These are phyloP conservation scores for Nymphaea colorata DNA, from an alignment of 164 flowering plant genomes.

Conservation along the genomic window DNA sequence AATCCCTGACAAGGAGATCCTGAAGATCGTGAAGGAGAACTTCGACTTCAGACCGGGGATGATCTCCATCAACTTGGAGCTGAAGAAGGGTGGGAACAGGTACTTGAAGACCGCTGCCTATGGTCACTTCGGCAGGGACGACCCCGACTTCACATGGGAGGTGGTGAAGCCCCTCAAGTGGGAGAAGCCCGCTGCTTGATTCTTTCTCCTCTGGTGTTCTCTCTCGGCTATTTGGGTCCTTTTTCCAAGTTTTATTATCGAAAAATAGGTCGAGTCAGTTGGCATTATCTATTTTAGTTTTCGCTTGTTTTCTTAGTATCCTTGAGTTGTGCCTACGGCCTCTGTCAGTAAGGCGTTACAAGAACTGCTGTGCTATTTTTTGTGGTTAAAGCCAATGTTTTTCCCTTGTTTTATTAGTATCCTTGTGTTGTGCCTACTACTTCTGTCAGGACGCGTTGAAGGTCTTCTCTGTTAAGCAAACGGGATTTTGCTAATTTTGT, in stretches of 20 bases:
- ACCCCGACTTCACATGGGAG: constrained; percentile 88
- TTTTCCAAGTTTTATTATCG: background rate
- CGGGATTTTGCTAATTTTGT: no score
- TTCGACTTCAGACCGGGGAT: constrained; percentile 81
- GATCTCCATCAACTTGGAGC: constrained; percentile 65
- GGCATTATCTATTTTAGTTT: background rate
- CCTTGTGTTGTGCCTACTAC: no score
- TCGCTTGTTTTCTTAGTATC: background rate
- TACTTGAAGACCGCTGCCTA: constrained; percentile 80
- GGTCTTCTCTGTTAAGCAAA: no score
- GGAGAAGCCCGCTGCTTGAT: constrained; percentile 42
- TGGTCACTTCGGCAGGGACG: constrained; percentile 86
- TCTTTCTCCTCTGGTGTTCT: background rate
- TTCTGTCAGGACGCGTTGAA: no score
- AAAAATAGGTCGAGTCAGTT: background rate
- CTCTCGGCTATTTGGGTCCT: background rate
- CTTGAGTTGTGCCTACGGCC: background rate
- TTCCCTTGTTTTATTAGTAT: no score
- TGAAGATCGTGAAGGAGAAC: constrained; percentile 62
- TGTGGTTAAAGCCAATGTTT: background rate
- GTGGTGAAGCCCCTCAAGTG: constrained; percentile 81
- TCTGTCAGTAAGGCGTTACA: no score
- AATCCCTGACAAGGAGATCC: constrained; percentile 66
- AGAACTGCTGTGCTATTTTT: background rate
- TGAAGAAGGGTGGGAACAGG: constrained; percentile 78